phyloP scores from a whole-genome alignment of 352 stramenopile species.

The Phytophthora palmivora region DNA sequence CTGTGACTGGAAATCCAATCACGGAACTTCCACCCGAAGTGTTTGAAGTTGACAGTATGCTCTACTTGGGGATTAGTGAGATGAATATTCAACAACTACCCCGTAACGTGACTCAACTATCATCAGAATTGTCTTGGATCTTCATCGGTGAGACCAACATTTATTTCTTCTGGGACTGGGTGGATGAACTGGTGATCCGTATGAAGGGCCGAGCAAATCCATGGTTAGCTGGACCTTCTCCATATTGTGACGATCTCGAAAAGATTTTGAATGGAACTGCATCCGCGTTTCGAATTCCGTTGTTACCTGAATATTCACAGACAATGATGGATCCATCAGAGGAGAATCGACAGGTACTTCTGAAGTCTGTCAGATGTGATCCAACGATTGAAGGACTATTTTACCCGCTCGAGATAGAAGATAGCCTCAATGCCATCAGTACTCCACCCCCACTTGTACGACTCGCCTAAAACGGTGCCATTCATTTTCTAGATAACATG shows the following conservation, averaged over 20 bases:
- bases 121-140: background rate
- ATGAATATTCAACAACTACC: constrained; percentile 20
- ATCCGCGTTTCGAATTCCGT: constrained; percentile 1
- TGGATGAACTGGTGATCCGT: constrained; percentile 9
- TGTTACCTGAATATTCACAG: constrained; percentile 3
- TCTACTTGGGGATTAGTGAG: constrained; percentile 12
- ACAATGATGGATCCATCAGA: constrained; percentile 20
- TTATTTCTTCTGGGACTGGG: constrained; percentile 21
- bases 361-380: constrained; percentile 7
- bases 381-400: background rate
- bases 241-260: constrained; percentile 14
- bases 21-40: constrained; percentile 18
- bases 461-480: background rate
- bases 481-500: too few species aligned
- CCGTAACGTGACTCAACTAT: constrained; percentile 14
- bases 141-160: constrained; percentile 17
- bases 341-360: background rate
- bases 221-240: constrained; percentile 1
- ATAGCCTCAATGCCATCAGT: constrained; percentile 14
- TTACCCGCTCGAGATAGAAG: constrained; percentile 14
- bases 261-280: constrained; percentile 7
- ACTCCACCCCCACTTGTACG: background rate
- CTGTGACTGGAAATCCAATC: constrained; percentile 35
- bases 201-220: background rate
- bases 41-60: constrained; percentile 15